Evolutionary conservation across 2,329 filamentous ascomycete species (phyloP).

Genomic region (Amesomyces nigricolor): DNA sequence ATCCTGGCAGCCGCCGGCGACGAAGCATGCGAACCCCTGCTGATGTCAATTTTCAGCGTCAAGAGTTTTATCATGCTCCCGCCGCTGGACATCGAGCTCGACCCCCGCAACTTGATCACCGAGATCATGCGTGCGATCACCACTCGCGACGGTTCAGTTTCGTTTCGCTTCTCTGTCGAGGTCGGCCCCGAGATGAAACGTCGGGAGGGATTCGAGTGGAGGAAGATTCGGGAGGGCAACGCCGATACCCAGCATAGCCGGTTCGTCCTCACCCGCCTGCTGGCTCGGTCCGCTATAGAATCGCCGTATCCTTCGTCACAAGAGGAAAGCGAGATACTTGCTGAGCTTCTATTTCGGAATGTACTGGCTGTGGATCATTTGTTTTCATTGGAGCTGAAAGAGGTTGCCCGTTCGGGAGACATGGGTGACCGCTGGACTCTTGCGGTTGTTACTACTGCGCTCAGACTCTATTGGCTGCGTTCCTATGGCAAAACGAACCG

Average conservation of each 20-base stretch:
- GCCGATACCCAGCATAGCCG: neutral
- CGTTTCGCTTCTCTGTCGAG: constrained; percentile 13
- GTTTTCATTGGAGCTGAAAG: constrained; percentile 11
- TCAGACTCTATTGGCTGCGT: constrained; percentile 10
- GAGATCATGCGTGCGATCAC: constrained; percentile 5
- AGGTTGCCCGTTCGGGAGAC: constrained; percentile 9
- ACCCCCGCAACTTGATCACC: constrained; percentile 8
- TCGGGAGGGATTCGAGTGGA: constrained; percentile 13
- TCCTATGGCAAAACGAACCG: constrained; percentile 4
- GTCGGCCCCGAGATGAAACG: constrained; percentile 1
- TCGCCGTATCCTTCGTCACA: neutral
- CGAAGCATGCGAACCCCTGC: neutral
- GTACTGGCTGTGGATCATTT: neutral
- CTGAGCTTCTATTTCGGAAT: constrained; percentile 5
- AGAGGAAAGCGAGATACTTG: constrained; percentile 8
- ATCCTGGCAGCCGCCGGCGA: constrained; percentile 15
- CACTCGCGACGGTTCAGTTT: neutral
- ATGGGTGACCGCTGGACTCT: constrained; percentile 16
- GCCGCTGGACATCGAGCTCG: constrained; percentile 7
- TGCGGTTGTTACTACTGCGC: constrained; percentile 10
- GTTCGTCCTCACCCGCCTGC: neutral
- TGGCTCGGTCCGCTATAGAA: neutral
- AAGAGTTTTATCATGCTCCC: constrained; percentile 9
- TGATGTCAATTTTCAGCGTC: constrained; percentile 6
- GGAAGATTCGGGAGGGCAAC: neutral